Conservation (phyloP, 2,329 filamentous ascomycete species). For the Neonectria ditissima region DNA sequence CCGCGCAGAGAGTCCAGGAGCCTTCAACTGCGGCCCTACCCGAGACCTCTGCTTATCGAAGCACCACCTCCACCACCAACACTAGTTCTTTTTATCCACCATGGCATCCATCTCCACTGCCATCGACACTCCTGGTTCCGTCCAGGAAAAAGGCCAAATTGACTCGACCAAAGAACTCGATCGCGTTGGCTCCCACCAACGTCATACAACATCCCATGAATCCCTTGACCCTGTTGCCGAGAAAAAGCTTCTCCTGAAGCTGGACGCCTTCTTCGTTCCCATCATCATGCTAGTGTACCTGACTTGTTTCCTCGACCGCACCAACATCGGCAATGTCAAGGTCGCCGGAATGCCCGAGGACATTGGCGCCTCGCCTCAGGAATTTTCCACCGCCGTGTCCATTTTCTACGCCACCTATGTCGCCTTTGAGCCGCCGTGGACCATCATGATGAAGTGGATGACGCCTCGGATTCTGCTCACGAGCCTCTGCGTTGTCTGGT, state of each 20-base stretch:
- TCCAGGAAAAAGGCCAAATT: background rate
- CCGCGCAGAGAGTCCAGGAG: background rate
- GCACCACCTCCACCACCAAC: too few relatives aligned
- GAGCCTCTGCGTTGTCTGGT: slow-evolving; percentile 44
- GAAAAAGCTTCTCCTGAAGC: slow-evolving; percentile 47
- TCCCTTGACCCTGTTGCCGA: slow-evolving; percentile 46
- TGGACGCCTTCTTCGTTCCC: slow-evolving; percentile 49
- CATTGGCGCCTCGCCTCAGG: slow-evolving; percentile 46
- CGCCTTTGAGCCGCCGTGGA: slow-evolving; percentile 47
- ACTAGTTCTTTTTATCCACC: background rate
- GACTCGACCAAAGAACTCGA: background rate
- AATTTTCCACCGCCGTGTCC: slow-evolving; percentile 49
- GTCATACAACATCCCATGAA: background rate
- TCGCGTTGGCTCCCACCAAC: background rate
- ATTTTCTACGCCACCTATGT: slow-evolving; percentile 50
- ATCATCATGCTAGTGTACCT: slow-evolving; percentile 69
- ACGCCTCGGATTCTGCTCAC: slow-evolving; percentile 49
- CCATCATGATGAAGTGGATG: slow-evolving; percentile 49
- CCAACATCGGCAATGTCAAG: slow-evolving; percentile 58
- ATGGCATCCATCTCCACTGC: slow-evolving; percentile 5
- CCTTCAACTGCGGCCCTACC: background rate
- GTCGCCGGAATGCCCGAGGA: slow-evolving; percentile 50
- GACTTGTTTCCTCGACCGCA: slow-evolving; percentile 65
- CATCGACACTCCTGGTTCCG: background rate
- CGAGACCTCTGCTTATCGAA: background rate